A percentile compares a stretch with the other conserved stretches of the same genome.
Conservation (phyloP, 2,329 filamentous ascomycete species). For the Didymella pinodella region DNA sequence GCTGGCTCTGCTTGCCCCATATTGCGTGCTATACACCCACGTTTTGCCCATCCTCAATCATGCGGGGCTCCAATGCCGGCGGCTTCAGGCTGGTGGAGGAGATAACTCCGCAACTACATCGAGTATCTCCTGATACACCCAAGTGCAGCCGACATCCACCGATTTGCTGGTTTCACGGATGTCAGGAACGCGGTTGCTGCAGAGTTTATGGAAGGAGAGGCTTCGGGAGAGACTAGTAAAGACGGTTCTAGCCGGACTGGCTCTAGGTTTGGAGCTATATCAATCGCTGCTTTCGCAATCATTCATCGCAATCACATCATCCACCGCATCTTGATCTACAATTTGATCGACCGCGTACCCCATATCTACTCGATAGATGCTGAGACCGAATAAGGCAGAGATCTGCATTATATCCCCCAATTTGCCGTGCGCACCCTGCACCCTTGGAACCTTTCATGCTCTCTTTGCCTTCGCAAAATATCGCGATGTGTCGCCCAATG, state of each 20-base stretch:
- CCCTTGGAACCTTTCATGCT: background rate
- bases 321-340: background rate
- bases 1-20: slow-evolving; percentile 9
- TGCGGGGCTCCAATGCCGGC: background rate
- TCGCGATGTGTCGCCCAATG: slow-evolving; percentile 37
- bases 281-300: slow-evolving; percentile 8
- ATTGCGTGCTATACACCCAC: slow-evolving; percentile 20
- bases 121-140: background rate
- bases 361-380: too few species aligned
- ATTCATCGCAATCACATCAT: slow-evolving; percentile 17
- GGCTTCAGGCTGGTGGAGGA: slow-evolving; percentile 1
- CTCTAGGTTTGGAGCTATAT: background rate
- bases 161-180: slow-evolving; percentile 12
- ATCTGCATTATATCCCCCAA: background rate
- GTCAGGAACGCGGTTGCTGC: slow-evolving; percentile 1
- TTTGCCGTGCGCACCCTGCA: background rate
- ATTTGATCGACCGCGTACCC: background rate
- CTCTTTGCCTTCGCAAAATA: slow-evolving; percentile 38
- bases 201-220: background rate
- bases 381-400: background rate
- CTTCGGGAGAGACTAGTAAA: background rate
- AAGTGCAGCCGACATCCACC: slow-evolving; percentile 4
- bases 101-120: background rate
- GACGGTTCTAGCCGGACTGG: background rate
- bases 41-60: slow-evolving; percentile 3